Base-by-base conservation (phyloP, 371 early-diverging fungal genomes). In the Mucor circinelloides region DNA sequence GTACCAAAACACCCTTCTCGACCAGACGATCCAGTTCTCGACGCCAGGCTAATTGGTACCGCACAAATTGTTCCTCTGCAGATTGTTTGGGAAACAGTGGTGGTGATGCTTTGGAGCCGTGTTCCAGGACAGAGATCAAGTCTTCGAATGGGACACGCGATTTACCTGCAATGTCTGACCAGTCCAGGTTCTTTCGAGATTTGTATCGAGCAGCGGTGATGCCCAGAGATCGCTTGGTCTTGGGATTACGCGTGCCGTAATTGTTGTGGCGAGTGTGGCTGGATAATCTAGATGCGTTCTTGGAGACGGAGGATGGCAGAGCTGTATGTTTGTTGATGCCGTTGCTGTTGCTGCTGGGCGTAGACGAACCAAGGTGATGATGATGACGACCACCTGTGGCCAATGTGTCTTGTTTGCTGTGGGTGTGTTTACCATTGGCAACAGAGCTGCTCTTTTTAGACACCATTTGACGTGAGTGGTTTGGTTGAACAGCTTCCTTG, bases 31-130 rank as follows among this genome's bases (percentile, higher is more conserved):
- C 90, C 8, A 97, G 78, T 58, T 95, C 94, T 13, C 91, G 79
- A 31, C 89, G 85, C 69, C 95, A 81, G 36, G 89, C 87, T 25
- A 94, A 75, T 66, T 91, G 89, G 19, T 89, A 83, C 27, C 91
- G 88, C 36, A 95, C 97, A 73, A 88, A 96, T 32, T 88, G 87
- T 55, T 95, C 95, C 74, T 97, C 97, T 2, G 88, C 83, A 8
- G 90, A 76, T 13, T 85, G 78, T 60, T 91, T 92, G 13, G 91
- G 84, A 66, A 96, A 96, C 42, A 89, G 64, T 17, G 93, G 92
- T 10, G 90, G 88, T 2, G 81, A 64, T 1, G 84, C 73, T 63
- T 91, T 86, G 10, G 89, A 87, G 4, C 82, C 84, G 36, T 85
- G 86, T 55, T 94, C 93, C 55, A 92, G 70, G 0, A 87, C 81